phyloP scores from a whole-genome alignment of 805 yeast species.

The Hyphopichia homilentoma region DNA sequence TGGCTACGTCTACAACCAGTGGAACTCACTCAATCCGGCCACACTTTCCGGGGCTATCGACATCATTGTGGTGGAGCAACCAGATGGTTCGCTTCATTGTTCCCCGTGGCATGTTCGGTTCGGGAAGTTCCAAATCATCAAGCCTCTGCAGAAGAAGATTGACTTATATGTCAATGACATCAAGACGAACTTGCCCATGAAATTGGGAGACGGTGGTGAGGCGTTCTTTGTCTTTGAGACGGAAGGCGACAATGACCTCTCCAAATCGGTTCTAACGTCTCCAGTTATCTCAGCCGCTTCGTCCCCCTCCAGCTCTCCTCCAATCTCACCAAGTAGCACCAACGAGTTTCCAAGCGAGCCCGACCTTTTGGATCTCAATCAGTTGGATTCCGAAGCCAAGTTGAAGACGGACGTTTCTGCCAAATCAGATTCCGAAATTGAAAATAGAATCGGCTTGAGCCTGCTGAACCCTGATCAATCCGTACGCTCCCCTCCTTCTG shows the following conservation, averaged over 20 bases:
- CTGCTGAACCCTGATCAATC: constrained; percentile 9
- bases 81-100: constrained; percentile 74
- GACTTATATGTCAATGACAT: constrained; percentile 83
- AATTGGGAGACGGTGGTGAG: constrained; percentile 95
- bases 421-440: constrained; percentile 21
- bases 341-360: constrained; percentile 14
- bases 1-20: constrained; percentile 91
- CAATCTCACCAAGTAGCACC: constrained; percentile 12
- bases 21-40: constrained; percentile 96
- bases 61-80: constrained; percentile 89
- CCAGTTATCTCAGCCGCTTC: constrained; percentile 71
- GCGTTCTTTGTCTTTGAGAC: constrained; percentile 97
- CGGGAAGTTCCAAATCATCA: constrained; percentile 86
- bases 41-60: constrained; percentile 97
- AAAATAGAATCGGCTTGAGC: constrained; percentile 23
- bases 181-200: constrained; percentile 86
- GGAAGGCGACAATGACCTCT: constrained; percentile 54
- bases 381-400: no score
- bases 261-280: constrained; percentile 75
- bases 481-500: constrained; percentile 2
- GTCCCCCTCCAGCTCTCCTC: constrained; percentile 52
- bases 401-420: no score
- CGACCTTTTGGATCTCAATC: constrained; percentile 34
- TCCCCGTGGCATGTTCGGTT: constrained; percentile 97
- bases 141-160: constrained; percentile 94